A percentile compares a stretch with the other conserved stretches of the same genome.
These are phyloP conservation scores for Phytophthora sojae DNA, from an alignment of 352 stramenopile genomes.

Conservation along the genomic window DNA sequence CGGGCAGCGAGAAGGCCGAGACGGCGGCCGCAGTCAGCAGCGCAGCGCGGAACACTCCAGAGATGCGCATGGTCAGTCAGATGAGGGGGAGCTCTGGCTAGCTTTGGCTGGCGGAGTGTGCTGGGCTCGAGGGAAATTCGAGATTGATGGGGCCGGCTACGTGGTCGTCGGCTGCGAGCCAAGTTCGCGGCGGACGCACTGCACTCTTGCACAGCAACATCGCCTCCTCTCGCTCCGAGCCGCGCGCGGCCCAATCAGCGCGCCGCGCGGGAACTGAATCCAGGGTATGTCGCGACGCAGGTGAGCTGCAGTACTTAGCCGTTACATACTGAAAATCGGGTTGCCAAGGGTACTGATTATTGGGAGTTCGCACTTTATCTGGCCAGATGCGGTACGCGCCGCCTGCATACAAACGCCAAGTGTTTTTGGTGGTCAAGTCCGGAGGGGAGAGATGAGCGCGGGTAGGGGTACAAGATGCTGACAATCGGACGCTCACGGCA, in stretches of 20 bases:
- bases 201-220: slow-evolving; percentile 13
- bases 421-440: slow-evolving; percentile 33
- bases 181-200: slow-evolving; percentile 19
- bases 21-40: slow-evolving; percentile 59
- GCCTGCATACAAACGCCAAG: slow-evolving; percentile 38
- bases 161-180: slow-evolving; percentile 33
- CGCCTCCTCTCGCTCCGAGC: slow-evolving; percentile 11
- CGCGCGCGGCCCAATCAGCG: slow-evolving; percentile 38
- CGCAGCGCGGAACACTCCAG: slow-evolving; percentile 56
- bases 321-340: neutral
- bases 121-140: slow-evolving; percentile 59
- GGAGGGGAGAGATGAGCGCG: slow-evolving; percentile 28
- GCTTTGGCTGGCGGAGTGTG: slow-evolving; percentile 25
- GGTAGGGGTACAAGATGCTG: slow-evolving; percentile 33
- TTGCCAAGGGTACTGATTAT: neutral
- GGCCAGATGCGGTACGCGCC: neutral
- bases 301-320: neutral
- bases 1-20: slow-evolving; percentile 45
- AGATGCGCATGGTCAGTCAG: slow-evolving; percentile 61
- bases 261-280: slow-evolving; percentile 32
- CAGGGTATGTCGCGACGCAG: slow-evolving; percentile 25
- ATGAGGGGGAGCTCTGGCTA: slow-evolving; percentile 1
- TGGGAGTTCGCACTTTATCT: slow-evolving; percentile 23
- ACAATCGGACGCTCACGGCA: slow-evolving; percentile 32
- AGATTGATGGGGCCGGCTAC: slow-evolving; percentile 53